These are phyloP conservation scores for Zasmidium cellare DNA, from an alignment of 2,329 filamentous ascomycete species.

Conservation along the genomic window DNA sequence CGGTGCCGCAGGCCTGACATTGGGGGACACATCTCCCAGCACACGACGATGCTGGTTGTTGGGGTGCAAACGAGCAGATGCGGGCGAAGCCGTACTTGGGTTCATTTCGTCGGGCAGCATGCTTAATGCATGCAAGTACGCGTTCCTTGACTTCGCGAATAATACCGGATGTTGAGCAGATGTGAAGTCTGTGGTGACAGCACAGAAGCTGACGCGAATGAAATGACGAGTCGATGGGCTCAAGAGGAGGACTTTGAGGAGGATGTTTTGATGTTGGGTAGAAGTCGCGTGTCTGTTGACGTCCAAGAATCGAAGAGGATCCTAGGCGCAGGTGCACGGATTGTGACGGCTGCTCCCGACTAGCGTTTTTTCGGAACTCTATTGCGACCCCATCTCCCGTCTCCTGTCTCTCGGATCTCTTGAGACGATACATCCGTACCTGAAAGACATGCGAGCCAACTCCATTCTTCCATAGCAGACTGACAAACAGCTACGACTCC, in stretches of 20 bases:
- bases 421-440: no score
- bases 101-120: neutral
- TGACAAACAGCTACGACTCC: no score
- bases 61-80: slow-evolving; percentile 9
- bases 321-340: no score
- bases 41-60: slow-evolving; percentile 19
- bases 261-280: neutral
- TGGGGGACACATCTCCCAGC: slow-evolving; percentile 35
- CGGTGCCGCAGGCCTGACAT: slow-evolving; percentile 23
- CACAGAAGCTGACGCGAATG: neutral
- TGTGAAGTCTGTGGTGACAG: neutral
- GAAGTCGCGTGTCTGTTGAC: neutral
- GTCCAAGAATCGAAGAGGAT: no score
- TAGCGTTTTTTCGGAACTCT: no score
- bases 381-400: no score
- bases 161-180: neutral
- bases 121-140: neutral
- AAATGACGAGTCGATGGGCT: neutral
- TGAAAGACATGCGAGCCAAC: no score
- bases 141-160: neutral
- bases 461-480: no score
- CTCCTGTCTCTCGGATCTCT: no score
- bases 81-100: neutral
- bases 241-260: neutral
- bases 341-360: no score